phyloP scores from a whole-genome alignment of 2,329 filamentous ascomycete species.

The Karstenula rhodostoma region DNA sequence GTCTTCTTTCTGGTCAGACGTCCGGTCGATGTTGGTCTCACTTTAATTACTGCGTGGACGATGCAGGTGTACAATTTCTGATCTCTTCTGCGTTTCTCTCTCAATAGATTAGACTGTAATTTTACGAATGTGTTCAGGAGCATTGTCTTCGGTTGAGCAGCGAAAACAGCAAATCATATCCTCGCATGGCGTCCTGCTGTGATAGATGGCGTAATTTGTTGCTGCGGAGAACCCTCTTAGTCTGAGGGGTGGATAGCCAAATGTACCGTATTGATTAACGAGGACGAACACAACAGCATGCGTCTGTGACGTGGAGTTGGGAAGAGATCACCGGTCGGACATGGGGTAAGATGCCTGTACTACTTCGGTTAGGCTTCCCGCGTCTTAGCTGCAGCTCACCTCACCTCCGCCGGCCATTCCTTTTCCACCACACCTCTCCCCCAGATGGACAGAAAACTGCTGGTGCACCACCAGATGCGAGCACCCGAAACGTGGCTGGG shows the following conservation, averaged over 20 bases:
- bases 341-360: slow-evolving; percentile 6
- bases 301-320: neutral
- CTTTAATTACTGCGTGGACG: too few relatives aligned
- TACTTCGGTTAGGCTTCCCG: slow-evolving; percentile 12
- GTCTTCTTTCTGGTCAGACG: too few relatives aligned
- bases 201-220: too few relatives aligned
- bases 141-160: too few relatives aligned
- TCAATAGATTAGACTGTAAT: too few relatives aligned
- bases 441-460: neutral
- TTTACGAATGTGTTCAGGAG: too few relatives aligned
- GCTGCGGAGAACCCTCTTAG: too few relatives aligned
- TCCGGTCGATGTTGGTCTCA: too few relatives aligned
- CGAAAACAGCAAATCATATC: too few relatives aligned
- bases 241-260: too few relatives aligned
- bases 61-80: too few relatives aligned
- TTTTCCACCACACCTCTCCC: slow-evolving; percentile 4
- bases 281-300: slow-evolving; percentile 8
- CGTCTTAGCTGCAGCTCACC: slow-evolving; percentile 5
- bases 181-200: neutral
- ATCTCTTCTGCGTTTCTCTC: too few relatives aligned
- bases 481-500: slow-evolving; percentile 9
- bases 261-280: neutral
- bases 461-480: slow-evolving; percentile 1
- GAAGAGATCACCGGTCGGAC: slow-evolving; percentile 2
- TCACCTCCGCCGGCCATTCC: slow-evolving; percentile 10